Evolutionary conservation across 2,329 filamentous ascomycete genomes (phyloP).

Genomic region (Aspergillus eucalypticola): DNA sequence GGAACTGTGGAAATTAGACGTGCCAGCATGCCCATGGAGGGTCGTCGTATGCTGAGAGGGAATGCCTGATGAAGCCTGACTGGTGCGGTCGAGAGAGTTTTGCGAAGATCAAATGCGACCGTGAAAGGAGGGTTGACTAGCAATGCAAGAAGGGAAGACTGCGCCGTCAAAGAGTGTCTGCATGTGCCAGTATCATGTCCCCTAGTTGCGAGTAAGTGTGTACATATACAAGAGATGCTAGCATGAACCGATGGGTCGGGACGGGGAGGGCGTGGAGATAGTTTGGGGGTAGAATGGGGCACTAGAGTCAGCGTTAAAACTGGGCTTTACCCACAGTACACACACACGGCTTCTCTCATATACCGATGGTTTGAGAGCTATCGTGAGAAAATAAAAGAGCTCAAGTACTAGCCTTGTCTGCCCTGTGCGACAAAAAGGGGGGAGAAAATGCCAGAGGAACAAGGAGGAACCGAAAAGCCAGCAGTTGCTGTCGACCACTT

Average conservation of each 20-base stretch:
- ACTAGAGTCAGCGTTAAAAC: neutral
- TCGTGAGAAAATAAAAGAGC: neutral
- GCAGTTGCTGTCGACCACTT: neutral
- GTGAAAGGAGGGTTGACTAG: neutral
- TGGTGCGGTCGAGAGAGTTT: neutral
- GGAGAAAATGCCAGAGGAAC: neutral
- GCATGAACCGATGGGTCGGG: constrained; percentile 1
- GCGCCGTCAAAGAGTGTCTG: neutral
- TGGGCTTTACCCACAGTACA: neutral
- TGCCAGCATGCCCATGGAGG: neutral
- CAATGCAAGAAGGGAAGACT: neutral
- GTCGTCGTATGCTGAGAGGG: neutral
- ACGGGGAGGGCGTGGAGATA: constrained; percentile 1
- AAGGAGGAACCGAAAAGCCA: neutral
- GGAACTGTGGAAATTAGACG: neutral
- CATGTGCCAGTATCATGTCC: neutral
- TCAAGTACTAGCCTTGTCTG: neutral
- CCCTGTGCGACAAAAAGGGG: neutral
- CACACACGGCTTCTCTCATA: neutral
- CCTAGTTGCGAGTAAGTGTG: neutral
- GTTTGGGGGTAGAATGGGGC: neutral
- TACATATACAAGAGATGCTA: neutral
- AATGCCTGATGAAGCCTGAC: neutral
- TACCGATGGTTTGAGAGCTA: neutral
- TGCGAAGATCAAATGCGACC: neutral